Evolutionary conservation across 1,284 basidiomycete species (phyloP), one percentile per base, ranked within the genome.

Genomic region (Ustilago xerochloae): DNA sequence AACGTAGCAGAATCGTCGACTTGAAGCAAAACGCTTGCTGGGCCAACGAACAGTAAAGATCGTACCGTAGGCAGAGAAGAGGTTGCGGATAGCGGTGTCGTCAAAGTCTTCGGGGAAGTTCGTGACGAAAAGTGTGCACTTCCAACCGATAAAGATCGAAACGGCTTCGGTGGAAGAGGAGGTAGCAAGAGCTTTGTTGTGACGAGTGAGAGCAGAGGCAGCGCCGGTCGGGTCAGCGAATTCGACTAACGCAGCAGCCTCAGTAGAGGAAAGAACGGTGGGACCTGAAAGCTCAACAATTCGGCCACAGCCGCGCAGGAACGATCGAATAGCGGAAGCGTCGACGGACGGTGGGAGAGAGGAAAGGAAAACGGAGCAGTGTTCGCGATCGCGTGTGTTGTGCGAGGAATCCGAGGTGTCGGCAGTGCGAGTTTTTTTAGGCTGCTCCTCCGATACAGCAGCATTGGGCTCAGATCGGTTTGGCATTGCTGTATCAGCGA

Each of bases 21-120:
- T 91, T 56, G 87, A 89, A 84, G 93, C 94, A 87, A 93, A 96
- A 82, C 96, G 95, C 83, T 95, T 95, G 86, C 94, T 97, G 6
- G 97, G 97, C 97, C 96, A 99, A 18, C 97, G 91, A 13, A 95
- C 92, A 73, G 97, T 94, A 64, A 99, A 93, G 52, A 99, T 89
- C 6, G 88, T 88, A 1, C 97, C 97, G 85, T 92, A 95, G 91
- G 94, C 72, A 0, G 53, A 88, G 82, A 99, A 97, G 7, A 95
- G 83, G 41, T 89, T 86, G 32, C 94, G 88, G 49, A 99, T 89
- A 2, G 86, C 47, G 0, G 87, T 52, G 83, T 98, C 94, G 77
- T 96, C 93, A n/a, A 89, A 88, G 15, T 88, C 88, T 80, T 93
- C 92, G 0, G 93, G 91, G 86, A 98, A 99, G 85, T 99, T 99